These are phyloP conservation scores for Streptanthus diversifolius DNA, from an alignment of 345 rosid genomes.

Conservation along the genomic window DNA sequence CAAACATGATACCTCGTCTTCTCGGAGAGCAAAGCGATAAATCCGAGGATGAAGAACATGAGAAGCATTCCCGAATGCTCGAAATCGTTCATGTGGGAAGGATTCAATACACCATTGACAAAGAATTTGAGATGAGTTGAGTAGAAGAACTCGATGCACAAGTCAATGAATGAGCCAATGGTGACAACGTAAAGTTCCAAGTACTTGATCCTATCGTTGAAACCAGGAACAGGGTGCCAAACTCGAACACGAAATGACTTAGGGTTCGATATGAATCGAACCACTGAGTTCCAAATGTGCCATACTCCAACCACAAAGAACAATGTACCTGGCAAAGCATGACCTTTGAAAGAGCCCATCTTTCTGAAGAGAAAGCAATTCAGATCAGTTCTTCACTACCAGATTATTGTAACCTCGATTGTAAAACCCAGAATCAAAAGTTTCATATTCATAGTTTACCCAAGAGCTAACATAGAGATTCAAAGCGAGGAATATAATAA, in stretches of 20 bases:
- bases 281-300: slow-evolving; percentile 78
- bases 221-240: slow-evolving; percentile 86
- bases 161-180: slow-evolving; percentile 67
- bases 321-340: slow-evolving; percentile 81
- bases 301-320: slow-evolving; percentile 74
- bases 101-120: slow-evolving; percentile 74
- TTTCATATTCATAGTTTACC: not conserved
- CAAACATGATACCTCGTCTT: slow-evolving; percentile 56
- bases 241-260: slow-evolving; percentile 66
- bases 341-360: slow-evolving; percentile 98
- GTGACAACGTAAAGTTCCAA: slow-evolving; percentile 81
- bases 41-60: slow-evolving; percentile 85
- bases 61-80: slow-evolving; percentile 98
- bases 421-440: not conserved
- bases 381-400: slow-evolving; percentile 3
- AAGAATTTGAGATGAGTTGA: slow-evolving; percentile 88
- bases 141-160: slow-evolving; percentile 85
- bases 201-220: slow-evolving; percentile 66
- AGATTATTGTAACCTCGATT: not conserved
- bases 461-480: not conserved
- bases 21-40: slow-evolving; percentile 60
- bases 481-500: slow-evolving; percentile 2
- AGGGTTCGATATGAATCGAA: slow-evolving; percentile 59
- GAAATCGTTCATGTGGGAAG: slow-evolving; percentile 85
- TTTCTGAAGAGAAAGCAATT: not conserved